These are phyloP conservation scores for Fusarium veterinarium DNA, from an alignment of 2,329 filamentous ascomycete genomes.

Conservation along the genomic window DNA sequence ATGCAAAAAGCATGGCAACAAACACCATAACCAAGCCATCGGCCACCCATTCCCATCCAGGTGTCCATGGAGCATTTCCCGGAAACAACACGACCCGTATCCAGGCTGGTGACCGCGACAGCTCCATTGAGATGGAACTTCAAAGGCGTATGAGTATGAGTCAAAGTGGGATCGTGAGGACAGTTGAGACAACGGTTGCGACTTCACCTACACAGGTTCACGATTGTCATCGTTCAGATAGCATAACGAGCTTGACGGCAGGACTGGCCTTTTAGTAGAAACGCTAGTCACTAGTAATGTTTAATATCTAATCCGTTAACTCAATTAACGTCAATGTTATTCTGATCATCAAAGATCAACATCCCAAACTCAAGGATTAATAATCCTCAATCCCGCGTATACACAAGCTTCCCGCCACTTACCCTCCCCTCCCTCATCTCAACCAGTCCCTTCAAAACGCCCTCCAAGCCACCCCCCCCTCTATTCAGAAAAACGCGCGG, in stretches of 20 bases:
- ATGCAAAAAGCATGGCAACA: background rate
- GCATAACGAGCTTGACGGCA: conserved; percentile 25
- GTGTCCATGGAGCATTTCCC: background rate
- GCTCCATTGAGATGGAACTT: background rate
- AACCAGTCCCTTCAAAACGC: background rate
- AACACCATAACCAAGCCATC: background rate
- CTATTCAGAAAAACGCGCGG: background rate
- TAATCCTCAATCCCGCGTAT: background rate
- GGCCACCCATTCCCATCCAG: background rate
- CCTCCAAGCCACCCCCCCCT: background rate
- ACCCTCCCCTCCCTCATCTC: background rate
- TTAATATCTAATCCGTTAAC: background rate
- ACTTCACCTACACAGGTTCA: background rate
- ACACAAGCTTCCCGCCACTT: conserved; percentile 9
- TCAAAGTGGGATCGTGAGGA: conserved; percentile 30
- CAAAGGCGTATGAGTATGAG: background rate
- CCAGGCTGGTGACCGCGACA: conserved; percentile 21
- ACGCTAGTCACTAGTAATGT: background rate
- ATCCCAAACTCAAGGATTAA: background rate
- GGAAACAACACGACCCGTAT: conserved; percentile 7
- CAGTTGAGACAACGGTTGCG: conserved; percentile 36
- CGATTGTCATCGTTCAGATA: conserved; percentile 17
- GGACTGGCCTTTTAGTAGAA: background rate
- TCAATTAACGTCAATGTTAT: too few species aligned
- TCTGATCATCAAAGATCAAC: background rate